Base-by-base conservation (phyloP, 768 basidiomycete species). In the Pilatotrama ljubarskyi region DNA sequence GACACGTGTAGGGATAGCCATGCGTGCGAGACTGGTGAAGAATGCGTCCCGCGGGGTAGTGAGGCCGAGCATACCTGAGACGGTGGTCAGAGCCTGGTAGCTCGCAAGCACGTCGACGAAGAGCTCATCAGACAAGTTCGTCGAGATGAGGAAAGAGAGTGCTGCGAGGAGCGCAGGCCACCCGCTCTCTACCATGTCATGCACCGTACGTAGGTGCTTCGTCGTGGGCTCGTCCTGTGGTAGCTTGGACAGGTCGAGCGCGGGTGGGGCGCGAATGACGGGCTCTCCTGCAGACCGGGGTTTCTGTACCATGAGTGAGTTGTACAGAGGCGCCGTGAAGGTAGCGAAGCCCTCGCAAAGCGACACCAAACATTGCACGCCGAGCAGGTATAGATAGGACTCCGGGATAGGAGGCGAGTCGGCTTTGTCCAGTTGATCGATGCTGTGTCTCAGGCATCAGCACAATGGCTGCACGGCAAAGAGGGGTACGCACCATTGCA, bases 361-460 rank as follows among this genome's bases (percentile, higher is more conserved):
- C 0, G 91, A 87, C 26, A 90, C 82, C 9, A 98, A 80, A 68
- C 90, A 95, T 67, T 98, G 95, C 0, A 97, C 82, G 0, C 87
- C 92, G 1, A 99, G 83, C 8, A 99, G 87, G 69, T 95, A 96
- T 63, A 96, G 83, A 70, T 99, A 98, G 3, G 90, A 82, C 59
- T 99, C 97, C 0, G 97, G 96, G 53, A 98, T 95, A 0, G 85
- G 80, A 0, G 97, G 97, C 0, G 95, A 86, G 66, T 99, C 97
- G 0, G 93, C 90, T 73, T 99, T 99, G 77, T 99, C 96, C 13
- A 98, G 84, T 72, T 98, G 97, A 71, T 99, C 96, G 66, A 99
- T 98, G 71, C 95, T 97, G 38, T 22, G 22, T 18, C 15, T 24
- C 11, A 5, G 8, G 37, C 0, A 20, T 13, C 20, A 20, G 1